Percentiles rank a stretch among this genome's conserved stretches.
Conservation (phyloP, 805 yeast species). For the Teunomyces gatunensis region DNA sequence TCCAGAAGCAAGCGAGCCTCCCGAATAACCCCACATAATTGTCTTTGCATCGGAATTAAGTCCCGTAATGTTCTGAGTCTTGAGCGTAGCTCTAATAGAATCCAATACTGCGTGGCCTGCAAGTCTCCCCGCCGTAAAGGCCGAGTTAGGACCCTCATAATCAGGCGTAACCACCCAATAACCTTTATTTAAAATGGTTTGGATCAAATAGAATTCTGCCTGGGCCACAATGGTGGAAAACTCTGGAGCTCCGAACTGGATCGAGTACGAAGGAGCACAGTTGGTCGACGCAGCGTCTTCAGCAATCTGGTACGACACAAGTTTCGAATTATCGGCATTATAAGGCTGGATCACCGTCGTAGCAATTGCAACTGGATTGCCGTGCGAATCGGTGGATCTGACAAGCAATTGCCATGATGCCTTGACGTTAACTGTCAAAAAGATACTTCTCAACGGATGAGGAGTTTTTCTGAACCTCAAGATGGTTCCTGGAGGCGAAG, state of each 20-base stretch:
- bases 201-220: conserved; percentile 14
- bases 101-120: conserved; percentile 20
- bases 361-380: conserved; percentile 17
- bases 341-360: conserved; percentile 22
- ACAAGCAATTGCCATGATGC: conserved; percentile 19
- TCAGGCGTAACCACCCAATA: conserved; percentile 20
- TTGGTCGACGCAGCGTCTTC: conserved; percentile 18
- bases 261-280: conserved; percentile 21
- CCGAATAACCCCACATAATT: conserved; percentile 23
- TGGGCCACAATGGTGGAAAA: conserved; percentile 10
- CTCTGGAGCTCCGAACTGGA: conserved; percentile 5
- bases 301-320: conserved; percentile 18
- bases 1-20: conserved; percentile 22
- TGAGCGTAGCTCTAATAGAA: conserved; percentile 16
- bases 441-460: conserved; percentile 14
- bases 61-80: conserved; percentile 13
- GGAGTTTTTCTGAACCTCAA: conserved; percentile 21
- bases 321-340: conserved; percentile 20
- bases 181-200: conserved; percentile 16
- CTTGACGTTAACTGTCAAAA: conserved; percentile 18
- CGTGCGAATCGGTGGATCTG: conserved; percentile 19
- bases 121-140: conserved; percentile 18
- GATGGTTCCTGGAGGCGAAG: conserved; percentile 20
- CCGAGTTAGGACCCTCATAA: conserved; percentile 18
- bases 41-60: conserved; percentile 13